Evolutionary conservation across 345 rosid genomes (phyloP).

Genomic region (Reutealis trisperma): DNA sequence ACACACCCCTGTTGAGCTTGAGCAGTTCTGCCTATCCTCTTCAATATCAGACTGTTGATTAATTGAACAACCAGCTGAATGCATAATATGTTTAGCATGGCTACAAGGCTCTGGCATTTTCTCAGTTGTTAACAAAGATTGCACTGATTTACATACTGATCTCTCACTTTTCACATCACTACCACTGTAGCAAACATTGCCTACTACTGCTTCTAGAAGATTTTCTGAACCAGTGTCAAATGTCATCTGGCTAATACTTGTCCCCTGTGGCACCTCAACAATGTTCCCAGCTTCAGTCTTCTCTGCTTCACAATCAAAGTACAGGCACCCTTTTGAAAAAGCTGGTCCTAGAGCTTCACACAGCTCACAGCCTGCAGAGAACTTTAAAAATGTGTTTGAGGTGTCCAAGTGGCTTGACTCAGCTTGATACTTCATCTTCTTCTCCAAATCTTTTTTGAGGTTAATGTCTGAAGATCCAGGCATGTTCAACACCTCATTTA

Average conservation of each 20-base stretch:
- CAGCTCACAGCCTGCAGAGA: constrained; percentile 72
- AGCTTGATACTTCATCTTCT: constrained; percentile 34
- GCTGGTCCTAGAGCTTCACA: constrained; percentile 82
- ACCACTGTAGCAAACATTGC: constrained; percentile 57
- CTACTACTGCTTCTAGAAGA: constrained; percentile 91
- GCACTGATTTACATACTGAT: constrained; percentile 48
- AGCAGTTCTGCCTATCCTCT: constrained; percentile 42
- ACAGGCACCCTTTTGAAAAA: constrained; percentile 43
- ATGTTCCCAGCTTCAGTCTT: constrained; percentile 47
- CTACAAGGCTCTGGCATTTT: constrained; percentile 51
- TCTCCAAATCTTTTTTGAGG: constrained; percentile 37
- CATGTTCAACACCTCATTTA: constrained; percentile 28
- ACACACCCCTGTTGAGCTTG: constrained; percentile 56
- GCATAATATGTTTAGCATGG: constrained; percentile 39
- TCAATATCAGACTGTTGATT: constrained; percentile 45
- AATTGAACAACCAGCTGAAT: constrained; percentile 50
- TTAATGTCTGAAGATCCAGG: constrained; percentile 43
- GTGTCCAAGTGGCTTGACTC: constrained; percentile 39
- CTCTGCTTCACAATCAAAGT: constrained; percentile 43
- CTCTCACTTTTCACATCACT: constrained; percentile 54
- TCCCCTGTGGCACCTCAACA: constrained; percentile 48
- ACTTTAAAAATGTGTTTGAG: constrained; percentile 44
- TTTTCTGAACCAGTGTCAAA: constrained; percentile 63
- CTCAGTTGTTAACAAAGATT: constrained; percentile 52
- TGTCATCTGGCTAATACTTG: constrained; percentile 57